These are phyloP conservation scores for Calocera viscosa DNA, from an alignment of 768 basidiomycete genomes.

Conservation along the genomic window DNA sequence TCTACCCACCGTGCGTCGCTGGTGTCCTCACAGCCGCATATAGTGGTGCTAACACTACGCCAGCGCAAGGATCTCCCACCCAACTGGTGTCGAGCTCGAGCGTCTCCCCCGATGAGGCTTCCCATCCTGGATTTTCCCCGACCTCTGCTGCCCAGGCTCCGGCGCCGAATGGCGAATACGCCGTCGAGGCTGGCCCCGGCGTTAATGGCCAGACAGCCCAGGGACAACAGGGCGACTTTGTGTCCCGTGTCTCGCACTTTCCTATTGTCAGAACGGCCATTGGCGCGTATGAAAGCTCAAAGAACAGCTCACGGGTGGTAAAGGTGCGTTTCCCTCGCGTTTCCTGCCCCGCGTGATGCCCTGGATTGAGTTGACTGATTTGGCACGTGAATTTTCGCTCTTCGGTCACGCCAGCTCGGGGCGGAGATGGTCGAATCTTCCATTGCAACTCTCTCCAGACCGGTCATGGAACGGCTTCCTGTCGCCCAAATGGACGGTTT, in stretches of 20 bases:
- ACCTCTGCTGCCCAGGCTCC: neutral
- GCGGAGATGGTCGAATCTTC: slow-evolving; percentile 79
- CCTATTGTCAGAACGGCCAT: slow-evolving; percentile 65
- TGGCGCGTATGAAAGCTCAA: slow-evolving; percentile 66
- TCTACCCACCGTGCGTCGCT: slow-evolving; percentile 15
- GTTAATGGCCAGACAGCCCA: neutral
- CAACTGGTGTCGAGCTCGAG: too few relatives aligned
- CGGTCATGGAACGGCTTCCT: slow-evolving; percentile 67
- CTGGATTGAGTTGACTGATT: slow-evolving; percentile 12
- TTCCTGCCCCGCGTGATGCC: slow-evolving; percentile 9
- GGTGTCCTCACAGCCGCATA: too few relatives aligned
- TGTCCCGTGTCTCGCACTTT: slow-evolving; percentile 44
- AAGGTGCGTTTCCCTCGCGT: slow-evolving; percentile 42
- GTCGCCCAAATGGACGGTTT: slow-evolving; percentile 64
- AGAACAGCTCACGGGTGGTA: slow-evolving; percentile 71
- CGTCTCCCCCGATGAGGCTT: too few relatives aligned
- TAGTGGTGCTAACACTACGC: too few relatives aligned
- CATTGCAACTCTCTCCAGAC: slow-evolving; percentile 65
- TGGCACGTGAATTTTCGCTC: neutral
- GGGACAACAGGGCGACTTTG: slow-evolving; percentile 24
- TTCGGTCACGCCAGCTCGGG: slow-evolving; percentile 65
- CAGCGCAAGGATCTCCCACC: too few relatives aligned
- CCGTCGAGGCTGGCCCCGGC: neutral
- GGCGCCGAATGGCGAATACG: neutral
- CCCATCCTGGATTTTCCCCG: neutral